phyloP scores from a whole-genome alignment of 2,329 filamentous ascomycete genomes.

The Beauveria rudraprayagi region DNA sequence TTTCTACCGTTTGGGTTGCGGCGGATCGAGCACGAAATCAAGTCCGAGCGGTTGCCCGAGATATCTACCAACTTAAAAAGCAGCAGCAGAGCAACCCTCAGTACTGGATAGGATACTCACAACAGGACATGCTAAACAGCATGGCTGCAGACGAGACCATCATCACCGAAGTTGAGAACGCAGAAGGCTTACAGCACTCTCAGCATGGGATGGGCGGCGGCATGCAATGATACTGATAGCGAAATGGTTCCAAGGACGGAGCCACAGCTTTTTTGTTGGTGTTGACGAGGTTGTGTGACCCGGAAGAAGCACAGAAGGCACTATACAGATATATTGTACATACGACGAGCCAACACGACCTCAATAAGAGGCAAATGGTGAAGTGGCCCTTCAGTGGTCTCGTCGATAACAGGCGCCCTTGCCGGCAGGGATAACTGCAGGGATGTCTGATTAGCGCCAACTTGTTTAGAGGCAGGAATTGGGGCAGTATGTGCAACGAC shows the following conservation, averaged over 20 bases:
- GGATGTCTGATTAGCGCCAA: background rate
- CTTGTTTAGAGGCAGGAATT: background rate
- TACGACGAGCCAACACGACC: background rate
- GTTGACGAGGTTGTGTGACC: background rate
- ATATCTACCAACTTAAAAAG: conserved; percentile 57
- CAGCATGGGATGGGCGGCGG: conserved; percentile 7
- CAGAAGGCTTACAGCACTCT: conserved; percentile 17
- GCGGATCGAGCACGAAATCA: conserved; percentile 62
- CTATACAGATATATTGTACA: background rate
- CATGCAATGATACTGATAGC: background rate
- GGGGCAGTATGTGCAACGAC: background rate
- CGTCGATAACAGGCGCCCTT: background rate
- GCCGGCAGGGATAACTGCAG: background rate
- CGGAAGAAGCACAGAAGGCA: background rate
- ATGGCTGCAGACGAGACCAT: conserved; percentile 51
- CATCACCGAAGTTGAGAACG: conserved; percentile 46
- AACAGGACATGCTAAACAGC: conserved; percentile 46
- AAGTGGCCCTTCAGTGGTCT: background rate
- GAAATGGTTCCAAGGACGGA: background rate
- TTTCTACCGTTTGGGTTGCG: conserved; percentile 65
- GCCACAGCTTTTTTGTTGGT: background rate
- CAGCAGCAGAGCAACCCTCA: conserved; percentile 43
- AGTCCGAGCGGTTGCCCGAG: conserved; percentile 70
- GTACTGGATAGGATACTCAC: conserved; percentile 47
- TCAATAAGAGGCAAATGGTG: too few relatives aligned